Conservation (phyloP, 2,329 filamentous ascomycete genomes). For the Tothia fuscella region DNA sequence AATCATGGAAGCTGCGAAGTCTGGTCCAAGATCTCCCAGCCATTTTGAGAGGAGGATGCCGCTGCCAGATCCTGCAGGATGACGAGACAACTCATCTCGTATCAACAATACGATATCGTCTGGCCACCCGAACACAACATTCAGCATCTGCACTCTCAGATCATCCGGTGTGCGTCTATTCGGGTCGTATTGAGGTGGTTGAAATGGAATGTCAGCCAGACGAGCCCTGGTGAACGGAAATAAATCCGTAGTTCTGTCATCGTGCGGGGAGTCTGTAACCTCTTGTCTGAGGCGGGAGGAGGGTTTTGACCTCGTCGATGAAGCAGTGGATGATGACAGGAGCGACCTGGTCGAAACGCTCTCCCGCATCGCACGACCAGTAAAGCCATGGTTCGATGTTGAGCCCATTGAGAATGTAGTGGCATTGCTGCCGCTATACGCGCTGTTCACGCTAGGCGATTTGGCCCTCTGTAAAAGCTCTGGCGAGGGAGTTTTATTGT, state of each 20-base stretch:
- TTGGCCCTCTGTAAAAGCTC: slow-evolving; percentile 4
- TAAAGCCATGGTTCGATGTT: slow-evolving; percentile 12
- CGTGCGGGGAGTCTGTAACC: slow-evolving; percentile 64
- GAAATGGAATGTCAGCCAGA: slow-evolving; percentile 72
- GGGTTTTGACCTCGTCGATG: slow-evolving; percentile 5
- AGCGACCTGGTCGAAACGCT: slow-evolving; percentile 33
- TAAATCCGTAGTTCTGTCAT: slow-evolving; percentile 56
- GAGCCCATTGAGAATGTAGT: slow-evolving; percentile 25
- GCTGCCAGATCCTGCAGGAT: slow-evolving; percentile 51
- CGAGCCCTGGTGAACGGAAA: slow-evolving; percentile 78
- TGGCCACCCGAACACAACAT: slow-evolving; percentile 90
- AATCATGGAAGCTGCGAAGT: slow-evolving; percentile 65
- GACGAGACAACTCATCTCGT: slow-evolving; percentile 57
- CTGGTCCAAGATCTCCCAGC: slow-evolving; percentile 74
- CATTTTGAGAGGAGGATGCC: slow-evolving; percentile 81
- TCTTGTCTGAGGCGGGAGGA: slow-evolving; percentile 71
- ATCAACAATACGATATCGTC: slow-evolving; percentile 71
- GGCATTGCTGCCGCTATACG: slow-evolving; percentile 22
- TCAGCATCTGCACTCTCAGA: slow-evolving; percentile 80
- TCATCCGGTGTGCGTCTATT: slow-evolving; percentile 48
- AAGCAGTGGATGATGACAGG: slow-evolving; percentile 7
- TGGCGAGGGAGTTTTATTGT: no score
- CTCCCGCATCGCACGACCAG: slow-evolving; percentile 18
- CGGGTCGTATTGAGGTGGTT: slow-evolving; percentile 46
- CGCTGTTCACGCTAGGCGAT: slow-evolving; percentile 13